phyloP scores from a whole-genome alignment of 768 basidiomycete species.

The Auriculariales sp. region DNA sequence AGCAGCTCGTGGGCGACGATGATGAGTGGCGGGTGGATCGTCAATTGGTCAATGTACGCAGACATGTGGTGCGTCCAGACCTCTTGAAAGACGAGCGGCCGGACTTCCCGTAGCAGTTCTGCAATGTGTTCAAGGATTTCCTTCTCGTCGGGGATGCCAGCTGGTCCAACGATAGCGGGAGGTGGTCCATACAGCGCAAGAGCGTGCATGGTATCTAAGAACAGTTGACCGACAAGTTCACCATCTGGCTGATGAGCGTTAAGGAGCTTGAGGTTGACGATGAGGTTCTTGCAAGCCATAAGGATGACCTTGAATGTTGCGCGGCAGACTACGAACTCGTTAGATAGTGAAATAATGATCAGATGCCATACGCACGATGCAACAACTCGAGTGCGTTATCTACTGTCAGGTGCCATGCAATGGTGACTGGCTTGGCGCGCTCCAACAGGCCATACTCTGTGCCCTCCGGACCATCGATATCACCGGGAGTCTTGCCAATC shows the following conservation, averaged over 20 bases:
- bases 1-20: slow-evolving; percentile 78
- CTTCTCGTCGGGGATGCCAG: slow-evolving; percentile 37
- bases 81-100: slow-evolving; percentile 87
- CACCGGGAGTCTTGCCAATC: slow-evolving; percentile 33
- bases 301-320: slow-evolving; percentile 77
- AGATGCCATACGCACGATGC: neutral
- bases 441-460: slow-evolving; percentile 62
- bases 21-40: slow-evolving; percentile 64
- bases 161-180: too few relatives aligned
- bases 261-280: neutral
- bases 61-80: slow-evolving; percentile 90
- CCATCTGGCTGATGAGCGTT: slow-evolving; percentile 73
- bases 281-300: slow-evolving; percentile 64
- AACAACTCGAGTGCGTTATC: neutral
- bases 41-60: slow-evolving; percentile 71
- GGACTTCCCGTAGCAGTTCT: slow-evolving; percentile 63
- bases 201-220: slow-evolving; percentile 71
- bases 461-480: slow-evolving; percentile 18
- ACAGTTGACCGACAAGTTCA: slow-evolving; percentile 73
- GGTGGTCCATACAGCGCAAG: slow-evolving; percentile 65
- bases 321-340: slow-evolving; percentile 49
- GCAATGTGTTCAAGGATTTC: slow-evolving; percentile 78
- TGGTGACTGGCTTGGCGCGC: slow-evolving; percentile 57
- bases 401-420: neutral
- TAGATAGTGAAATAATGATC: slow-evolving; percentile 2